These are phyloP conservation scores for Cicer yamashitae DNA, from an alignment of 306 rosid genomes.

Conservation along the genomic window DNA sequence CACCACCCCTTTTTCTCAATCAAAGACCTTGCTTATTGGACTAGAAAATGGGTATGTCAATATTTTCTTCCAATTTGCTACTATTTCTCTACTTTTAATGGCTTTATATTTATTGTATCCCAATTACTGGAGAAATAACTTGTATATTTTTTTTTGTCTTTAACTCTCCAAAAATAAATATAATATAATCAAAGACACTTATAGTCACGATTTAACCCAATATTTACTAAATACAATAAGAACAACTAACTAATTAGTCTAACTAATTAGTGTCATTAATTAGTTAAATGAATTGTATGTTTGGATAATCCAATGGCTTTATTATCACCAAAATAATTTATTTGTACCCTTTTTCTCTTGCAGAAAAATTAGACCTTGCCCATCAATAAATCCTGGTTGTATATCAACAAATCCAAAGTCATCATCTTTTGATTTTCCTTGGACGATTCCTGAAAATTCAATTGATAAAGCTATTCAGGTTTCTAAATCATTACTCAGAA, in stretches of 20 bases:
- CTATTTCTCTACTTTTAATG: too few relatives aligned
- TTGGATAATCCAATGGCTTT: not conserved
- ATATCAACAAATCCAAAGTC: conserved; percentile 85
- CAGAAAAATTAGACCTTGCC: conserved; percentile 93
- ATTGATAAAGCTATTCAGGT: conserved; percentile 75
- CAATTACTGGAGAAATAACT: not conserved
- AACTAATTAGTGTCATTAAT: too few relatives aligned
- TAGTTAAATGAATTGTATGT: too few relatives aligned
- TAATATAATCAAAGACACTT: too few relatives aligned
- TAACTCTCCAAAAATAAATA: too few relatives aligned
- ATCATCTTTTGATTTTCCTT: conserved; percentile 78
- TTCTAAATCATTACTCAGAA: conserved; percentile 6
- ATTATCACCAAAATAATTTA: not conserved
- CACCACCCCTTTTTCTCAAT: conserved; percentile 89
- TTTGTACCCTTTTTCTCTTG: conserved; percentile 25
- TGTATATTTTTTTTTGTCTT: too few relatives aligned
- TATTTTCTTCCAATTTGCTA: not conserved
- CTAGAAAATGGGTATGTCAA: conserved; percentile 75
- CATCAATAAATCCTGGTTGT: conserved; percentile 84
- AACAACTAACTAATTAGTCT: too few relatives aligned
- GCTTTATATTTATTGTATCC: not conserved
- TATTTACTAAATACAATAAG: too few relatives aligned
- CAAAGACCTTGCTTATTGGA: conserved; percentile 72
- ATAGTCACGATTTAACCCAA: too few relatives aligned
- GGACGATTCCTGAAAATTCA: conserved; percentile 68